A percentile compares a stretch with the other conserved stretches of the same genome.
Conservation (phyloP, 495 filamentous ascomycete species). For the Aspergillus coremiiformis region DNA sequence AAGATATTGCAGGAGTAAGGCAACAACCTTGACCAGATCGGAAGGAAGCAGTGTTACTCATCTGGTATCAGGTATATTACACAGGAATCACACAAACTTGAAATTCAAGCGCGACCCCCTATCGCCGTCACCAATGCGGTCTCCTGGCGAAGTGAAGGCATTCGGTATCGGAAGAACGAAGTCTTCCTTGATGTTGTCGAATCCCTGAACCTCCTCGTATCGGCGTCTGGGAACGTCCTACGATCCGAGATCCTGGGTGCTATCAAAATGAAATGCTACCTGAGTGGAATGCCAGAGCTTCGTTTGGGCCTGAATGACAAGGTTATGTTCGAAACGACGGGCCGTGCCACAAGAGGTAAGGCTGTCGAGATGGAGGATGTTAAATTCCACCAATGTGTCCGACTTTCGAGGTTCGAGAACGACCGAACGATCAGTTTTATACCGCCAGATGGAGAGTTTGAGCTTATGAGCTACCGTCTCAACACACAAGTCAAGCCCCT, state of each 20-base stretch:
- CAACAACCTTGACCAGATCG: background rate
- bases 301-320: conserved; percentile 96
- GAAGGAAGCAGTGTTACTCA: conserved; percentile 5
- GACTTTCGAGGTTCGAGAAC: conserved; percentile 93
- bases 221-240: conserved; percentile 88
- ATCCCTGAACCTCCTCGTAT: conserved; percentile 92
- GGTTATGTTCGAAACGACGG: conserved; percentile 99
- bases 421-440: conserved; percentile 99
- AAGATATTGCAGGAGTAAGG: conserved; percentile 94
- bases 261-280: conserved; percentile 99
- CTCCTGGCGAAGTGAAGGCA: conserved; percentile 95
- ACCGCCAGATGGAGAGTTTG: conserved; percentile 96
- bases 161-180: conserved; percentile 98
- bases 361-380: conserved; percentile 99
- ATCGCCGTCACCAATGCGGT: conserved; percentile 99
- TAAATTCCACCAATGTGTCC: conserved; percentile 98
- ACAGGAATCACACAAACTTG: conserved; percentile 97
- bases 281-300: conserved; percentile 97
- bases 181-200: conserved; percentile 98
- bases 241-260: conserved; percentile 96
- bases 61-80: conserved; percentile 71
- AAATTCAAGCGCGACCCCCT: conserved; percentile 96
- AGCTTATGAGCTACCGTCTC: conserved; percentile 97
- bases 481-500: conserved; percentile 98
- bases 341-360: conserved; percentile 88